Base-by-base conservation (phyloP, 495 filamentous ascomycete genomes). In the Tuber microsphaerosporum region DNA sequence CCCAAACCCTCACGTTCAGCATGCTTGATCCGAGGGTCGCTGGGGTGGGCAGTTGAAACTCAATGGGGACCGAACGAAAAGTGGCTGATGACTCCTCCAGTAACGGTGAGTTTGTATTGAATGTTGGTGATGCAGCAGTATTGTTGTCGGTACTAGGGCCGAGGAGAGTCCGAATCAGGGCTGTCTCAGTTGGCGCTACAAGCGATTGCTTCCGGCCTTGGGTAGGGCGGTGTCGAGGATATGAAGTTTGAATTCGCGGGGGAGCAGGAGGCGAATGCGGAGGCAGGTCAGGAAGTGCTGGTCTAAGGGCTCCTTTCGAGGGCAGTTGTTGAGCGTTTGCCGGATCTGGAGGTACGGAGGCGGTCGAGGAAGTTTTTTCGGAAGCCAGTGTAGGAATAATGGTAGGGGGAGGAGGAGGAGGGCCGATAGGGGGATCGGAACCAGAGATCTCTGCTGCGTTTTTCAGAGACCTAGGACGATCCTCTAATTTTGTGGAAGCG, bases 1-100 rank as follows among this genome's bases (percentile, higher is more conserved):
- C 95, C 95, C 95, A 99, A 76, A 98, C 90, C 87, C 95, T 97
- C 81, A 92, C 88, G 65, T 88, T 88, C 74, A 89, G 84, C 89
- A 92, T 92, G 61, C 79, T 82, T 51, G 85, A 83, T 71, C 70
- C 82, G 78, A 79, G 75, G 69, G 76, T 81, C 69, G 78, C 43
- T 70, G 82, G 81, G 41, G 72, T 74, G 72, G 78, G 80, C 17
- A 75, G 77, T 51, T 75, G 75, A 61, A 80, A 76, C 48, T 73
- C 73, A 37, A 74, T 41, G 71, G 78, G 72, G 34, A 76, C 41
- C 51, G 79, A 72, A 79, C 73, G 71, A 56, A 74, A 81, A 56
- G 73, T 71, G 48, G 39, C 48, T 44, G 61, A 46, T 19, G 72
- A 41, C 39, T 73, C 75, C 71, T 78, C 70, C 10, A 71, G 72